A percentile compares a stretch with the other conserved stretches of the same genome.
These are phyloP conservation scores for Torulaspora quercuum DNA, from an alignment of 805 yeast genomes.

Conservation along the genomic window DNA sequence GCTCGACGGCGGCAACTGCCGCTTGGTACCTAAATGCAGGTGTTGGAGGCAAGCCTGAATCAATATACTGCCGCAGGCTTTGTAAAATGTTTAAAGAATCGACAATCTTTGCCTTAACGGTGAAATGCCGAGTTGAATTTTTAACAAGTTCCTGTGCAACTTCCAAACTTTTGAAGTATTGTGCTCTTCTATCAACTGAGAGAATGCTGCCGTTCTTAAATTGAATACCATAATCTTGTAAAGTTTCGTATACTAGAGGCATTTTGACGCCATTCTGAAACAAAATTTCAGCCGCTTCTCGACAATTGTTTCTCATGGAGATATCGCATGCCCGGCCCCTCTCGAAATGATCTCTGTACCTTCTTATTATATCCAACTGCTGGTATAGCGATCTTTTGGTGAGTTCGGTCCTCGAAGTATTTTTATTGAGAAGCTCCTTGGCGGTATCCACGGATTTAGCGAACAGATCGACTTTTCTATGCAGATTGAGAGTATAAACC, in stretches of 20 bases:
- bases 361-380: conserved; percentile 19
- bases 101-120: conserved; percentile 21
- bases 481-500: background rate
- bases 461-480: conserved; percentile 14
- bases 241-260: conserved; percentile 29
- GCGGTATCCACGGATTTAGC: conserved; percentile 25
- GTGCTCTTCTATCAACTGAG: conserved; percentile 24
- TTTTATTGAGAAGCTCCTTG: conserved; percentile 17
- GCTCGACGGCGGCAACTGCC: conserved; percentile 23
- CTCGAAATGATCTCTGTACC: conserved; percentile 22
- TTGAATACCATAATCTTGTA: conserved; percentile 31
- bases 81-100: conserved; percentile 21
- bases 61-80: conserved; percentile 26
- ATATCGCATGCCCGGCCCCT: conserved; percentile 13
- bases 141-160: conserved; percentile 29
- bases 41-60: conserved; percentile 29
- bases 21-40: conserved; percentile 15
- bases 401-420: conserved; percentile 20
- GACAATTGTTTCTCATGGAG: conserved; percentile 12
- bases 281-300: conserved; percentile 28
- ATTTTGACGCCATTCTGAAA: conserved; percentile 32
- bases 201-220: conserved; percentile 17
- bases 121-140: conserved; percentile 21
- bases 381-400: conserved; percentile 18
- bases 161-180: conserved; percentile 30